phyloP scores from a whole-genome alignment of 2,329 filamentous ascomycete genomes.

The Myrmaecium sp. region DNA sequence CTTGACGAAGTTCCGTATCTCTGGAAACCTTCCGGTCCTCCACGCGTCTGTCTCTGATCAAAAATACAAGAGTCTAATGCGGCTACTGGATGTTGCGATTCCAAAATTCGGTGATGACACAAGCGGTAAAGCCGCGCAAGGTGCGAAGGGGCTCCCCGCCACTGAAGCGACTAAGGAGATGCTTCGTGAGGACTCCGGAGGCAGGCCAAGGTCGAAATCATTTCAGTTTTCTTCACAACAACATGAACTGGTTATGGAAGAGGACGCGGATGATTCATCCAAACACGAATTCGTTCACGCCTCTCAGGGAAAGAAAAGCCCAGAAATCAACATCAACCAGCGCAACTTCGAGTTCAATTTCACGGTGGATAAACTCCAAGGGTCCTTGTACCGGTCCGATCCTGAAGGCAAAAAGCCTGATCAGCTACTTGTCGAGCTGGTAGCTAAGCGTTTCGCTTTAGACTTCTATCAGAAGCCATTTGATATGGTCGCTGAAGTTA shows the following conservation, averaged over 20 bases:
- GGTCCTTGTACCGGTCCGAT: conserved; percentile 79
- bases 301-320: conserved; percentile 35
- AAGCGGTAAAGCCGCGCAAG: conserved; percentile 19
- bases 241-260: conserved; percentile 64
- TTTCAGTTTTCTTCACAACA: conserved; percentile 57
- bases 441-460: conserved; percentile 76
- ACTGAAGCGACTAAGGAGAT: conserved; percentile 14
- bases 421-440: conserved; percentile 70
- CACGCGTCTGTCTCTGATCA: conserved; percentile 84
- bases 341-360: conserved; percentile 94
- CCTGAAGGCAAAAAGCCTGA: conserved; percentile 61
- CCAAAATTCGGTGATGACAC: conserved; percentile 48
- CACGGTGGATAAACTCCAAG: conserved; percentile 82
- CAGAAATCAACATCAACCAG: conserved; percentile 52
- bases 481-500: conserved; percentile 86
- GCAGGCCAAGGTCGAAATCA: conserved; percentile 47
- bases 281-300: conserved; percentile 52
- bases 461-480: conserved; percentile 77
- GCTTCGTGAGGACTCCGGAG: conserved; percentile 21
- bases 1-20: conserved; percentile 78
- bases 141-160: conserved; percentile 20
- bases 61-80: conserved; percentile 97
- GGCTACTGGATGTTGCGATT: conserved; percentile 83
- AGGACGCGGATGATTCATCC: conserved; percentile 45
- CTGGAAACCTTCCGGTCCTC: conserved; percentile 78